Base-by-base conservation (phyloP, 2,329 filamentous ascomycete genomes). In the Fusarium anthophilum region DNA sequence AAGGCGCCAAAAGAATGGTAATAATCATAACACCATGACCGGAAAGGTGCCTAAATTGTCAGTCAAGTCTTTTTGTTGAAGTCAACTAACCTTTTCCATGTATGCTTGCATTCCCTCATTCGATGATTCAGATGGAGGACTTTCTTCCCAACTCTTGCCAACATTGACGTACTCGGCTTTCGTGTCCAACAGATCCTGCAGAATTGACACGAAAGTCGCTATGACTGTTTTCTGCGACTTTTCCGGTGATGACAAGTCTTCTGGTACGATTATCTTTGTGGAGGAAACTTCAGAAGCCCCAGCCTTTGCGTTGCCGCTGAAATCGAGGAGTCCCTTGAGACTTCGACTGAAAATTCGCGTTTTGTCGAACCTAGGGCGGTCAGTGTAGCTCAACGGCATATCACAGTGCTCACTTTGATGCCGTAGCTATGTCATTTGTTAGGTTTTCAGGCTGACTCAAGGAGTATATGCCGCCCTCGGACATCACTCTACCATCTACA, bases 11-110 rank as follows among this genome's bases (percentile, higher is more conserved):
- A 82, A 10, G 73, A 60, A 45, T 80, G 74, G 57, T 79, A 81
- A 58, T 81, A 82, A 13, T 81, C 81, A 69, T 80, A 80, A 57
- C 80, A 82, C 58, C 80, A 81, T 3, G 76, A 76, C 5, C 68
- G 63, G 37, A 81, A 82, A 2, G 79, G 73, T 7, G 78, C 78
- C 81, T 83, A 22, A 3, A 12, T 17, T 37, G 63, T 79, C 20
- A 79, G 69, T 8, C 17, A 20, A 5, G 35, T 18, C 15, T 26
- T 43, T 14, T 4, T 5, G 20, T 5, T 1, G 14, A 26, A 6
- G 26, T 24, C 3, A 15, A 70, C 78, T 69, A 47, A 82, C 82
- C n/a, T 80, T 63, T 37, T 64, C 64, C 66, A 83, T 76, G 30
- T 79, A 83, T 3, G 65, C 53, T 37, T 78, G 60, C 62, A 83